Evolutionary conservation across 2,329 filamentous ascomycete species (phyloP).

Genomic region (Aspergillus sp.): DNA sequence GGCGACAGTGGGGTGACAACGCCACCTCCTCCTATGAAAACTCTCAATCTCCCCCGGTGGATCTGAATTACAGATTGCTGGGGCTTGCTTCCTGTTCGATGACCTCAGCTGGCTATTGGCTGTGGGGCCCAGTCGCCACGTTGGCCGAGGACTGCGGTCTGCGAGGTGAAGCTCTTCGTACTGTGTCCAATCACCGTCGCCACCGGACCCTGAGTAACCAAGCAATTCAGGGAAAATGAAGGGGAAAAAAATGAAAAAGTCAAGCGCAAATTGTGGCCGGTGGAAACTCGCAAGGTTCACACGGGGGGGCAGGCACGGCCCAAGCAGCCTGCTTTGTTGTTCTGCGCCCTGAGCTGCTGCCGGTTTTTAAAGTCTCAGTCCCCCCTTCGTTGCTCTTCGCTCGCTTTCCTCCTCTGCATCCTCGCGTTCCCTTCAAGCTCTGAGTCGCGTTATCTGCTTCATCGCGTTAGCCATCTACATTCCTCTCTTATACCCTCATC

Average conservation of each 20-base stretch:
- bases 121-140: background rate
- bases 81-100: background rate
- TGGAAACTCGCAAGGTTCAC: background rate
- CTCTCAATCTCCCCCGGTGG: background rate
- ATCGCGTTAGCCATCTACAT: background rate
- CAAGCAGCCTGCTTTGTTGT: background rate
- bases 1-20: no score
- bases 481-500: slow-evolving; percentile 3
- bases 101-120: background rate
- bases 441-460: background rate
- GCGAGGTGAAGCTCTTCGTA: background rate
- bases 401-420: slow-evolving; percentile 10
- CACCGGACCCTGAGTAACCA: background rate
- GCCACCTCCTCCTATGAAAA: no score
- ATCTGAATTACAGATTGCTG: background rate
- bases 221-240: background rate
- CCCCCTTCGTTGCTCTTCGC: background rate
- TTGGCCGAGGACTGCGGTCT: background rate
- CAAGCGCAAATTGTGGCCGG: no score
- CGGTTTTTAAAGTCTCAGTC: slow-evolving; percentile 1
- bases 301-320: background rate
- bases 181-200: background rate
- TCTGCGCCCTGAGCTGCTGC: background rate
- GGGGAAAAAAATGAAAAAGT: background rate
- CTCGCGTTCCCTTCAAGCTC: background rate